Evolutionary conservation across 768 basidiomycete genomes (phyloP).

Genomic region (Boletus pseudo-olivaceus): DNA sequence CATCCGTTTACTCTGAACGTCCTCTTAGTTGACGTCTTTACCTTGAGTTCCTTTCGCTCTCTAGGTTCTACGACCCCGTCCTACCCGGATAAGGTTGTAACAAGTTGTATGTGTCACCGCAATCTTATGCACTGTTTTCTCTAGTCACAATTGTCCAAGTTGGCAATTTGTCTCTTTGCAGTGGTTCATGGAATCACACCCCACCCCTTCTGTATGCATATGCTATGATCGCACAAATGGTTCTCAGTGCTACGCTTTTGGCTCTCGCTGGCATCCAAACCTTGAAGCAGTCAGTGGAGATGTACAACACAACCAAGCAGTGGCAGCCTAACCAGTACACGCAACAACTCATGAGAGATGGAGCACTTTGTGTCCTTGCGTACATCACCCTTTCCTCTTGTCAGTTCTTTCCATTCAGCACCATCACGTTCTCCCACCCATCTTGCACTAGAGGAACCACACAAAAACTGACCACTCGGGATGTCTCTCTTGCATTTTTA

Average conservation of each 20-base stretch:
- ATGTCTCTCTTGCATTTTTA: not conserved
- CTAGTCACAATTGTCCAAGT: not conserved
- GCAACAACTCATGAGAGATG: not conserved
- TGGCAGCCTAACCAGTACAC: conserved; percentile 9
- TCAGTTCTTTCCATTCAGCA: no score
- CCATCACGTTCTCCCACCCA: not conserved
- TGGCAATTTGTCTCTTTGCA: not conserved
- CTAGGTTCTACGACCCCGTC: no score
- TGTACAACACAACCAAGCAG: conserved; percentile 4
- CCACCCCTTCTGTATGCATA: not conserved
- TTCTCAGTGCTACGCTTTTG: not conserved
- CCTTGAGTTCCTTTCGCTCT: no score
- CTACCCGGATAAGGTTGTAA: no score
- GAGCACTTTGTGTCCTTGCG: conserved; percentile 1
- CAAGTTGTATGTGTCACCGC: no score
- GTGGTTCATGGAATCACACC: rapidly evolving
- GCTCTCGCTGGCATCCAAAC: not conserved
- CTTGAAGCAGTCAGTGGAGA: not conserved
- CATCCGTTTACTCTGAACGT: no score
- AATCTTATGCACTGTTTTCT: not conserved
- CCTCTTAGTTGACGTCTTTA: no score
- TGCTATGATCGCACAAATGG: not conserved
- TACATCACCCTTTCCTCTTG: not conserved
- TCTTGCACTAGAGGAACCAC: no score
- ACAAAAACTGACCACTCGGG: not conserved